These are phyloP conservation scores for Chrysosporium keratinophilum DNA, from an alignment of 2,329 filamentous ascomycete genomes.

Conservation along the genomic window DNA sequence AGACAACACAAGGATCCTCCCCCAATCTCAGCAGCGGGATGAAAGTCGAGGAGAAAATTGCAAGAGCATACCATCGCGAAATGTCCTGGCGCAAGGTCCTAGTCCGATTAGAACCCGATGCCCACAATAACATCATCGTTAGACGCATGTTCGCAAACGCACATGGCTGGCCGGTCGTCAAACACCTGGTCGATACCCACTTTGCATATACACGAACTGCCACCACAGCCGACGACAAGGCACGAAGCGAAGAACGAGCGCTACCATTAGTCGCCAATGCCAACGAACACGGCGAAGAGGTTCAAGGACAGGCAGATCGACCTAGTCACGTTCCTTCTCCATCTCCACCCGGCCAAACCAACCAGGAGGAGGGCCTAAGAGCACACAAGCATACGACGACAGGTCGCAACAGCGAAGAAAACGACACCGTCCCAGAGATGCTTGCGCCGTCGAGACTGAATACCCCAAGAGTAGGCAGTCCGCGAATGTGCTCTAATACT, in stretches of 20 bases:
- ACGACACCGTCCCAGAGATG: constrained; percentile 9
- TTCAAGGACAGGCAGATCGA: constrained; percentile 43
- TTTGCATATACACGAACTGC: constrained; percentile 67
- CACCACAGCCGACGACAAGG: constrained; percentile 55
- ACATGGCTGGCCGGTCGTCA: constrained; percentile 92
- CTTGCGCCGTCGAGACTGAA: neutral
- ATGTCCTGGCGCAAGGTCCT: constrained; percentile 94
- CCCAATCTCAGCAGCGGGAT: constrained; percentile 40
- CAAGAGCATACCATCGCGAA: constrained; percentile 82
- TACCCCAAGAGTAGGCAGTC: constrained; percentile 3
- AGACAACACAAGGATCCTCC: neutral
- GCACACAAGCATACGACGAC: neutral
- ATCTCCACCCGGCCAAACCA: neutral
- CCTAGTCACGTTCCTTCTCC: constrained; percentile 1
- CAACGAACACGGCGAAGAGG: constrained; percentile 54
- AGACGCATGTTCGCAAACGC: constrained; percentile 94
- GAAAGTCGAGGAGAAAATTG: constrained; percentile 96
- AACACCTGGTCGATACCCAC: constrained; percentile 89
- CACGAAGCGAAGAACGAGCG: constrained; percentile 58
- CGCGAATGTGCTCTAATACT: constrained; percentile 1
- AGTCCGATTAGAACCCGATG: constrained; percentile 88
- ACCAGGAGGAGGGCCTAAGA: neutral
- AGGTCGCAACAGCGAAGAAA: constrained; percentile 1
- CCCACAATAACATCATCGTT: constrained; percentile 97
- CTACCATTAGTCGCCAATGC: constrained; percentile 48